These are phyloP conservation scores for Pythium guiyangense DNA, from an alignment of 352 stramenopile genomes.

Conservation along the genomic window DNA sequence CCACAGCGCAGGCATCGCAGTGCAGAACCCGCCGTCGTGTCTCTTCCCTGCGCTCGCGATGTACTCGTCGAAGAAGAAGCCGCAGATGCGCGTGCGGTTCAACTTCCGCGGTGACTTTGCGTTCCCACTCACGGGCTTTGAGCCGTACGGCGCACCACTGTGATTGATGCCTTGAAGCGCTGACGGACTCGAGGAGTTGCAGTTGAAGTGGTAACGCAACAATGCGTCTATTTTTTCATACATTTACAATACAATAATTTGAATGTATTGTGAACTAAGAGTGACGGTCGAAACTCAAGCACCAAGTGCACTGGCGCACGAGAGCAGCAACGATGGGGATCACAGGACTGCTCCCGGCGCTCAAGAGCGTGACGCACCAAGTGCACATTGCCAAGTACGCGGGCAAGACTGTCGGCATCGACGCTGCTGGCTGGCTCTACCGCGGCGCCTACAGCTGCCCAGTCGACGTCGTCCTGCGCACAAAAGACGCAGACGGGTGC, in stretches of 20 bases:
- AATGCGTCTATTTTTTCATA: too few relatives aligned
- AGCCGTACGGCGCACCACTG: conserved; percentile 62
- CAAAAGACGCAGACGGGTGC: conserved; percentile 43
- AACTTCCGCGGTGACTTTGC: conserved; percentile 76
- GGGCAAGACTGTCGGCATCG: conserved; percentile 69
- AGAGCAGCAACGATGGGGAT: conserved; percentile 68
- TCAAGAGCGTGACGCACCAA: conserved; percentile 72
- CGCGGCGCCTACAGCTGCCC: conserved; percentile 87
- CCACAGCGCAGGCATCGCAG: conserved; percentile 22
- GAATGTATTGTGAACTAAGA: neutral
- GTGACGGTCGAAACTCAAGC: conserved; percentile 8
- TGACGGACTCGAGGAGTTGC: too few relatives aligned
- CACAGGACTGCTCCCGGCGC: conserved; percentile 42
- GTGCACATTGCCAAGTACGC: conserved; percentile 76
- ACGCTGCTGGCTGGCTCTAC: conserved; percentile 85
- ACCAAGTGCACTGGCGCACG: too few relatives aligned
- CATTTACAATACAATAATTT: neutral
- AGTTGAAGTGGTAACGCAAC: neutral
- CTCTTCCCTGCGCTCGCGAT: conserved; percentile 68
- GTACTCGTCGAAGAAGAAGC: conserved; percentile 69
- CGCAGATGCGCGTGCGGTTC: conserved; percentile 63
- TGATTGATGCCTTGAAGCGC: too few relatives aligned
- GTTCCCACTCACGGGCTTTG: conserved; percentile 57
- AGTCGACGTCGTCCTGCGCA: conserved; percentile 68
- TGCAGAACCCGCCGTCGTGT: conserved; percentile 58